phyloP scores from a whole-genome alignment of 179 eudicot species.

The Beta lomatogona region DNA sequence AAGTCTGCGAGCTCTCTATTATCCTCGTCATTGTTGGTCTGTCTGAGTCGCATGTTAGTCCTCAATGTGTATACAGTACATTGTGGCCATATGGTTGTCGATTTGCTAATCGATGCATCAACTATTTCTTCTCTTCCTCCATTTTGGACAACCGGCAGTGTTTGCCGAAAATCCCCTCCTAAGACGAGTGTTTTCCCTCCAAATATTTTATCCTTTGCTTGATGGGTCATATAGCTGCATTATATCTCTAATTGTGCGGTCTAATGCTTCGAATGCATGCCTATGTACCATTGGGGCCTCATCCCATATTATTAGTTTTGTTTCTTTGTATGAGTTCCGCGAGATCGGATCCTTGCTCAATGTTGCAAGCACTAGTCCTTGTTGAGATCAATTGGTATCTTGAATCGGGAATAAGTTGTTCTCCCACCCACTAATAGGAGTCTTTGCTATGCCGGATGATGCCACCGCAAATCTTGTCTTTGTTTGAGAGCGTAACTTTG shows the following conservation, averaged over 20 bases:
- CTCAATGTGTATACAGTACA: neutral
- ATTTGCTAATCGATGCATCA: no score
- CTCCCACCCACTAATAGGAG: neutral
- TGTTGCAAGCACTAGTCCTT: constrained; percentile 12
- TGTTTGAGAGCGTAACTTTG: neutral
- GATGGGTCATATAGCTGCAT: no score
- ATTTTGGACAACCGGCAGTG: neutral
- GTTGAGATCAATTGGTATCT: no score
- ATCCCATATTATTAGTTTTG: constrained; percentile 22
- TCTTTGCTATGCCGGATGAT: constrained; percentile 13
- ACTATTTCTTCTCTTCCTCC: neutral
- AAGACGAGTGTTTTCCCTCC: no score
- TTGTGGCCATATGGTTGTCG: neutral
- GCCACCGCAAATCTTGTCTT: neutral
- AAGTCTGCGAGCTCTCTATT: neutral
- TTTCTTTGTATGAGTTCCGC: neutral
- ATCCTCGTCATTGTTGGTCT: no score
- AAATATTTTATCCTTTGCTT: no score
- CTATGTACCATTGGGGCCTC: constrained; percentile 9
- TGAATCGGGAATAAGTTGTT: no score
- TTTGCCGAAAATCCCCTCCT: neutral
- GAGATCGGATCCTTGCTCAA: neutral
- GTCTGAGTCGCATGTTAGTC: neutral
- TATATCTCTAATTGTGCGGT: no score
- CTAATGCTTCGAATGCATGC: neutral